Percentiles rank a stretch among this genome's conserved stretches.
These are phyloP conservation scores for Aspergillus aculeatinus DNA, from an alignment of 2,329 filamentous ascomycete genomes.

Conservation along the genomic window DNA sequence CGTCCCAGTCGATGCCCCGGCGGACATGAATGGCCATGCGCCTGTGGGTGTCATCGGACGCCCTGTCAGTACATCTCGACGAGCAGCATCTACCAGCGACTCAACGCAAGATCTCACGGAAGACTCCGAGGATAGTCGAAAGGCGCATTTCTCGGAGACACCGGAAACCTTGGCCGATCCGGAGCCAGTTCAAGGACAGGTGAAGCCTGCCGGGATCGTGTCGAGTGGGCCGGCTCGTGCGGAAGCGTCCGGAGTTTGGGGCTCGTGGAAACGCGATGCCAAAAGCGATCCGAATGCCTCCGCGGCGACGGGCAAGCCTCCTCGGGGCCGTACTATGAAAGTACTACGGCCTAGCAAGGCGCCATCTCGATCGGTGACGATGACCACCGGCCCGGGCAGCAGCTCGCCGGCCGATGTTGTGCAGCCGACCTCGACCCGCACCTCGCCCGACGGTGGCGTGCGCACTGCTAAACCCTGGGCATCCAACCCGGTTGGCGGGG, in stretches of 20 bases:
- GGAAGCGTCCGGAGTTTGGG: conserved; percentile 62
- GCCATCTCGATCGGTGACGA: conserved; percentile 40
- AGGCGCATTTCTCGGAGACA: conserved; percentile 14
- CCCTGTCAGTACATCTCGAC: conserved; percentile 24
- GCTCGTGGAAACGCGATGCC: conserved; percentile 63
- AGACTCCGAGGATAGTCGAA: conserved; percentile 25
- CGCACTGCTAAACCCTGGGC: conserved; percentile 53
- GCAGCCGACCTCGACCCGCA: conserved; percentile 20
- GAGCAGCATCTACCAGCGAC: conserved; percentile 27
- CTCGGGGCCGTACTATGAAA: conserved; percentile 73
- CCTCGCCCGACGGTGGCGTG: conserved; percentile 28
- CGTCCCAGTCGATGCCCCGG: conserved; percentile 3
- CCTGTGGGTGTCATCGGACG: conserved; percentile 37
- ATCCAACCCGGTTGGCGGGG: conserved; percentile 85
- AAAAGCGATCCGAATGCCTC: conserved; percentile 32
- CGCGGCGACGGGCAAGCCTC: conserved; percentile 60
- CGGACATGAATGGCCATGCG: conserved; percentile 23
- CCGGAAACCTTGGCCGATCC: conserved; percentile 10
- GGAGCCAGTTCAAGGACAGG: conserved; percentile 14
- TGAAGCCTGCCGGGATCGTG: conserved; percentile 28
- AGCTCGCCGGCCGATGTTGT: conserved; percentile 13
- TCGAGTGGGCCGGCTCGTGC: conserved; percentile 27
- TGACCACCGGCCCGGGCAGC: conserved; percentile 18
- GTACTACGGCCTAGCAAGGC: conserved; percentile 76
- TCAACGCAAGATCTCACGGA: conserved; percentile 25